Evolutionary conservation across 208 protist species (phyloP), one percentile per base, ranked within the genome.

Genomic region (Acanthamoeba pearcei): DNA sequence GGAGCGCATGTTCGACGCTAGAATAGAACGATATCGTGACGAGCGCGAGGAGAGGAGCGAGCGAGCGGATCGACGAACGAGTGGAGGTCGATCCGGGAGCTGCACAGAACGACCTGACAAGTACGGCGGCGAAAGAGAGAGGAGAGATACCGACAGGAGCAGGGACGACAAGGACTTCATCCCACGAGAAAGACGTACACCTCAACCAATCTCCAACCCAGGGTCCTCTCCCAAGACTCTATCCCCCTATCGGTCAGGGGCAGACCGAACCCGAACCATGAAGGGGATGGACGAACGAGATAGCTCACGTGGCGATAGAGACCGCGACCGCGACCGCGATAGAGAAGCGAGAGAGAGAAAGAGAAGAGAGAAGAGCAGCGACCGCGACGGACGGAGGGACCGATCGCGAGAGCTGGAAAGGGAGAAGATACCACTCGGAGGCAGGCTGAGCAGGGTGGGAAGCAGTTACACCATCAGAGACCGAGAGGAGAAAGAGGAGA

Each of bases 361-460:
- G 38, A 51, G 74, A 3, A 82, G 74, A 27, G 42, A 82, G 38
- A 82, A 82, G 74, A 82, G 74, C 74, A 82, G 46, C 38, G 74
- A 82, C 74, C 74, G 74, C 12, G 74, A 82, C 5, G 29, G 46
- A 27, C 13, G 38, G 70, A 82, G 38, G 12, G 74, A 82, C 74
- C 35, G 74, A 53, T 24, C 32, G 42, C 8, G 74, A 55, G 46
- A 82, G 22, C 29, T 35, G 3, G 46, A 82, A 15, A 2, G 38
- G 4, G 74, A 82, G 74, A 82, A 82, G 38, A 10, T 35, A 15
- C 35, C 38, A 3, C 42, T 19, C 5, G 24, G 29, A 4, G 32
- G 5, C 74, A 82, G 53, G 46, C 46, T 82, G 15, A 82, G 29
- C 27, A 35, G 74, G 4, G 74, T 53, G 42, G 74, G 74, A 6